Percentiles rank a stretch among this genome's conserved stretches.
Evolutionary conservation across 768 basidiomycete species (phyloP).

Genomic region (Lactarius indigo): DNA sequence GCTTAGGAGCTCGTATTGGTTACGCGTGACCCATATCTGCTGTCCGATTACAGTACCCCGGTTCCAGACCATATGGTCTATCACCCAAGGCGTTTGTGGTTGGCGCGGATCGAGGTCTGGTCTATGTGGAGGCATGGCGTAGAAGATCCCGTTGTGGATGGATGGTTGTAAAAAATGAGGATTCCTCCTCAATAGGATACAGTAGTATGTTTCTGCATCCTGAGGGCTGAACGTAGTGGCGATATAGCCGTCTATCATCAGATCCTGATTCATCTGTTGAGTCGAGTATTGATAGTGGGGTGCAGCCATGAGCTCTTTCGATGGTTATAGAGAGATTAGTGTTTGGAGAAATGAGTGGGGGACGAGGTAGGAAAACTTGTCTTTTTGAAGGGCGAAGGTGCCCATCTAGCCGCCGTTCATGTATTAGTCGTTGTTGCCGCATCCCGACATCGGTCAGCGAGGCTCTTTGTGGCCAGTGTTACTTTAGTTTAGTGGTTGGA

Average conservation of each 20-base stretch:
- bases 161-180: neutral
- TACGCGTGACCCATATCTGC: conserved; percentile 2
- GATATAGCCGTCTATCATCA: conserved; percentile 15
- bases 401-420: neutral
- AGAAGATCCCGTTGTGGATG: too few species aligned
- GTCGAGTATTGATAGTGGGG: neutral
- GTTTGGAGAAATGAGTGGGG: neutral
- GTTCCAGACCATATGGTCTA: neutral
- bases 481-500: neutral
- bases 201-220: neutral
- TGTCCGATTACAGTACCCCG: conserved; percentile 7
- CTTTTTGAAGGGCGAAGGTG: neutral
- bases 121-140: neutral
- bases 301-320: neutral
- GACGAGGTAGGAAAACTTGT: neutral
- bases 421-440: neutral
- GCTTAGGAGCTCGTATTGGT: neutral
- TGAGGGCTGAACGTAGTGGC: neutral
- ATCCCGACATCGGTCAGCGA: neutral
- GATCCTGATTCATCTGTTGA: neutral
- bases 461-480: neutral
- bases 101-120: neutral
- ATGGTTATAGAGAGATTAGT: neutral
- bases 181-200: neutral
- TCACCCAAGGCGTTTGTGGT: neutral